Evolutionary conservation across 78 protist species (phyloP).

Genomic region (Speleostelium caveatum): DNA sequence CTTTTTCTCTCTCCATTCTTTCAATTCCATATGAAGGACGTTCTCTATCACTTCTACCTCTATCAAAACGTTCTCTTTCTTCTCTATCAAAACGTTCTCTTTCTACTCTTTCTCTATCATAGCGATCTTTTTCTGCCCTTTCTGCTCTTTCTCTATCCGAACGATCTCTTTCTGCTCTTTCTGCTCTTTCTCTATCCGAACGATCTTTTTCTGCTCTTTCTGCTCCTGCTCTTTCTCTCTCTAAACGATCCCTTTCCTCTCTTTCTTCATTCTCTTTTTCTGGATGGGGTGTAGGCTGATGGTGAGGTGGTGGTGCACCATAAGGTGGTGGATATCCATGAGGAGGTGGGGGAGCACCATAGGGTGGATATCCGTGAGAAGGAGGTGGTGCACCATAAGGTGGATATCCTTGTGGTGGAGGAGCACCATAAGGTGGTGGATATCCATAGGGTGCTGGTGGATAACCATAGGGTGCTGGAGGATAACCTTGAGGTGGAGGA

Average conservation of each 20-base stretch:
- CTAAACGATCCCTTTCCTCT: background rate
- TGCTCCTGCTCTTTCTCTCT: background rate
- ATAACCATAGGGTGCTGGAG: background rate
- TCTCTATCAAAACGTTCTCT: background rate
- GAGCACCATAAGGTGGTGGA: background rate
- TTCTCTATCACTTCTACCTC: background rate
- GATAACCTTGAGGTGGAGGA: background rate
- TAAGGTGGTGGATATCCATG: constrained; percentile 1
- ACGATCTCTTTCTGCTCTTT: no score
- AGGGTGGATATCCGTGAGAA: background rate
- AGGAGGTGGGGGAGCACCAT: background rate
- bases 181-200: background rate
- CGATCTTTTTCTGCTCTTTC: no score
- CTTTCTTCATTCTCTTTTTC: background rate
- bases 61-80: background rate
- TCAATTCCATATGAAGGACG: no score
- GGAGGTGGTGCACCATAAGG: background rate
- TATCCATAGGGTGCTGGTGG: background rate
- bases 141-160: background rate
- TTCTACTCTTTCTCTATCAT: background rate
- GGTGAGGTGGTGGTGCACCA: background rate
- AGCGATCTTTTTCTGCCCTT: background rate
- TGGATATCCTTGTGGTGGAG: background rate
- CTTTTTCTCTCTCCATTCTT: no score
- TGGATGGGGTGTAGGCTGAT: constrained; percentile 1